Evolutionary conservation across 2,329 filamentous ascomycete species (phyloP), one percentile per base, ranked within the genome.

Genomic region (Alternaria angustiovoidea): DNA sequence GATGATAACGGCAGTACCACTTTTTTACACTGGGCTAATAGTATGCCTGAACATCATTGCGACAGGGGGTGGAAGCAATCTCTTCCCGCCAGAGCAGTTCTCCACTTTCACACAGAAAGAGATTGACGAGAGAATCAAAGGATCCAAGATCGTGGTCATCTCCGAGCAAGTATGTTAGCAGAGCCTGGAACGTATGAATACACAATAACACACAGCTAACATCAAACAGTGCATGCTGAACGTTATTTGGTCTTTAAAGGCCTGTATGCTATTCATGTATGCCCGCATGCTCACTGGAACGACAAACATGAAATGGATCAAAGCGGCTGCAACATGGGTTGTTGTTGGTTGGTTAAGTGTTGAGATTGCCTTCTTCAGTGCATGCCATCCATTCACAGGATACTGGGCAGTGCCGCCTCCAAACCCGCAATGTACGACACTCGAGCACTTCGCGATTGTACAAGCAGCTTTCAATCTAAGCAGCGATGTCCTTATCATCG

Each of bases 141-240:
- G 80, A 12, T 80, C 79, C 14, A 82, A 83, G 66, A 76, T 83
- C 36, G 80, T 81, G 16, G 65, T 83, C 5, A 69, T 81, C 1
- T 80, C 80, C 3, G 81, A 83, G 69, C 79, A 82, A 69, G 79
- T 79, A 62, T 47, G 66, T 63, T 14, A 12, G 20, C 22, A 26
- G n/a, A 22, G 18, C 22, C 3, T 32, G n/a, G 20, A 59, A 47
- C n/a, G 9, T 24, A 11, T 2, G 39, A 16, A n/a, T 11, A 53
- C 12, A 11, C 9, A 11, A 16, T 18, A 6, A 22, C 2, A 18
- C n/a, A 32, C 18, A 18, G 43, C 62, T 70, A 28, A 71, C 49
- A 1, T 24, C 22, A 81, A 89, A 83, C 85, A 68, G 89, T 91
- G 78, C 79, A 89, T 91, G 78, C 79, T 89, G 18, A 79, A 87